Base-by-base conservation (phyloP, 106 monocot species). In the Iris macrosiphon region DNA sequence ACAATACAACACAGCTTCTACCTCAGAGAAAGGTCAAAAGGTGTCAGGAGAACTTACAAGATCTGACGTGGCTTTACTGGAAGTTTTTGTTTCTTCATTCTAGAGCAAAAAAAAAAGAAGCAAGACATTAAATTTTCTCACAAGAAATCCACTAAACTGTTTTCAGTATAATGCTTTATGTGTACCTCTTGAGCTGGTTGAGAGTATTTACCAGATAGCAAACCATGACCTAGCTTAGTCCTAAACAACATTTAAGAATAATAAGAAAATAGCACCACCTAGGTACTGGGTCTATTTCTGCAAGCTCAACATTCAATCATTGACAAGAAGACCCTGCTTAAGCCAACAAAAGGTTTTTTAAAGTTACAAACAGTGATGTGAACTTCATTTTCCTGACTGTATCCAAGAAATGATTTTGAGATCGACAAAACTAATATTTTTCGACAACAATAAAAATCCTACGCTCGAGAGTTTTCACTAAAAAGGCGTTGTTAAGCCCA, bases 171-270 rank as follows among this genome's bases (percentile, higher is more conserved):
- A 54, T 29, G 2, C 28, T 55, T 49, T 12, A 53, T 12, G n/a
- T n/a, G n/a, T 86, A 96, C 95, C 89, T 83, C 79, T 33, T 54
- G 32, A 45, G 48, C 52, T 34, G 81, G 69, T 44, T 43, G 14
- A 42, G 95, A 89, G 72, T 86, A 96, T 77, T 74, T 96, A 41
- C 95, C 95, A 46, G 95, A 96, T 23, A 96, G 65, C 82, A 96
- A 63, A 22, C 95, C 95, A 78, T 89, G 79, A 1, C 70, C 95
- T 44, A 96, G 68, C 45, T 96, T 96, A 15, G 85, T 73, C 74
- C 95, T 96, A 69, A 40, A 31, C 20, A 26, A n/a, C 14, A 51
- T 15, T 5, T 19, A 54, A 38, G 20, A 63, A 45, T 53, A 8
- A 23, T 8, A 34, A 21, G 49, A 44, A 29, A 49, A 42, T 1